These are phyloP conservation scores for Aspergillus quadrilineatus DNA, from an alignment of 2,329 filamentous ascomycete species.

Conservation along the genomic window DNA sequence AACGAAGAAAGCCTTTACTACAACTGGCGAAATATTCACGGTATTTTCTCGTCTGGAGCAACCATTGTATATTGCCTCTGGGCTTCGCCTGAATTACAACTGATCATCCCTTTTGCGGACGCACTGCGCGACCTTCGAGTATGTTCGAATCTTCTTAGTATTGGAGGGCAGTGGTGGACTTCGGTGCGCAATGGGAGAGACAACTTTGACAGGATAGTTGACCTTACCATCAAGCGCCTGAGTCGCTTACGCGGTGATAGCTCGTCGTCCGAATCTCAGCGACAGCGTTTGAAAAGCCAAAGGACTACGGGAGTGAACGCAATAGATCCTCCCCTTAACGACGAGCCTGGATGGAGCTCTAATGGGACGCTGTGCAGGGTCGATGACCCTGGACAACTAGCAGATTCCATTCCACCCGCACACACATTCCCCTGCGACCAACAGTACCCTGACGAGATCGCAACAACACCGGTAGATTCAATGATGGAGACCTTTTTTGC, in stretches of 20 bases:
- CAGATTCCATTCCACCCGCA: neutral
- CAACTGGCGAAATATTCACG: conserved; percentile 41
- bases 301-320: neutral
- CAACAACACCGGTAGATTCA: conserved; percentile 17
- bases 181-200: conserved; percentile 33
- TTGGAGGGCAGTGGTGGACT: conserved; percentile 45
- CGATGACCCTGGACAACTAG: neutral
- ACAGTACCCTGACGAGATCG: conserved; percentile 4
- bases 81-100: conserved; percentile 32
- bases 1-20: conserved; percentile 32
- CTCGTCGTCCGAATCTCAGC: neutral
- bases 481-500: conserved; percentile 26
- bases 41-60: conserved; percentile 40
- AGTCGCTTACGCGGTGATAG: conserved; percentile 11
- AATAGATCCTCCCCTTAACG: neutral
- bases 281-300: neutral
- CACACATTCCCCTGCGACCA: neutral
- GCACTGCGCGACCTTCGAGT: conserved; percentile 29
- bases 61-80: conserved; percentile 43
- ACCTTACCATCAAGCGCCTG: conserved; percentile 27
- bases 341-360: neutral
- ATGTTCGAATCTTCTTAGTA: conserved; percentile 40
- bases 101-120: conserved; percentile 22
- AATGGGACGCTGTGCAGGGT: neutral
- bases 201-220: conserved; percentile 33